Evolutionary conservation across 2,329 filamentous ascomycete genomes (phyloP), one percentile per base, ranked within the genome.

Genomic region (Exophiala sp.): DNA sequence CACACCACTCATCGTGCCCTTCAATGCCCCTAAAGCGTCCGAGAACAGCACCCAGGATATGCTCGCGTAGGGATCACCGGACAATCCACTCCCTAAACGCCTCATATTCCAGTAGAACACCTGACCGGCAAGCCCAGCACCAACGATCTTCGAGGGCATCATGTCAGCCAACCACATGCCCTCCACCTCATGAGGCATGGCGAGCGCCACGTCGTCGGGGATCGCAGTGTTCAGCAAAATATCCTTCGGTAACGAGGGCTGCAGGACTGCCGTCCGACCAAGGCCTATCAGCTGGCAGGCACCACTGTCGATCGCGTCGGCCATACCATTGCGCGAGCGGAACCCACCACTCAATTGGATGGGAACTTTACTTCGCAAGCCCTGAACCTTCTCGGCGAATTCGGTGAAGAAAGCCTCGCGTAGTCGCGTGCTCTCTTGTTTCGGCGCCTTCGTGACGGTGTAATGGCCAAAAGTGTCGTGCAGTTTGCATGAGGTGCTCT

Each of bases 301-400:
- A 0, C 73, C 72, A 9, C 71, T 71, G 4, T 68, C 54, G 5
- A 82, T 63, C 9, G 78, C 78, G 5, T 72, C 69, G 20, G 76
- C 73, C 69, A 81, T 81, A 2, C 75, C 79, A 0, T 66, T 65
- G 2, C 77, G 69, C 0, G 75, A 79, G 1, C 82, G 76, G 66
- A 88, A 85, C 0, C 84, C 85, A 3, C 85, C 84, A 0, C 82
- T 86, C 3, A 87, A 75, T n/a, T 52, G 49, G 24, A 52, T 38
- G 33, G 53, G 49, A 16, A 52, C 43, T 16, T 35, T 18, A 21
- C 35, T 35, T 7, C 24, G 7, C 16, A 38, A 35, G 14, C 21
- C 18, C 29, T 54, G 51, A 10, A 54, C 45, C 34, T 33, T 42
- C 32, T 54, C 45, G 20, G 45, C 44, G 35, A 54, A 54, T 5